Conservation (phyloP, 2,329 filamentous ascomycete species). For the Monosporascus sp. region DNA sequence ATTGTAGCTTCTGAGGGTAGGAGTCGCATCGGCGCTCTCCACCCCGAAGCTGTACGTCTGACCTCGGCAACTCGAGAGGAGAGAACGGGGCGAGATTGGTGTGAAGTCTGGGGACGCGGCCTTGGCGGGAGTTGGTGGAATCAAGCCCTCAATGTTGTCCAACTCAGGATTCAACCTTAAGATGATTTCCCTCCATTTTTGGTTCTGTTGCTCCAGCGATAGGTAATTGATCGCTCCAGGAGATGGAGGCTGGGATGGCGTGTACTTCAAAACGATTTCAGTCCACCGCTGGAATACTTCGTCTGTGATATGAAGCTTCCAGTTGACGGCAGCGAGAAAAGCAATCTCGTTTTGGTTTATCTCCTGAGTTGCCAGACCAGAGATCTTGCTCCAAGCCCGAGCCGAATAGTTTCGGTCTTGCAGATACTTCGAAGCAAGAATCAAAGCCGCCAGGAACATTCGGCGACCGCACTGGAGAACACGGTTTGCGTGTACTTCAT, state of each 20-base stretch:
- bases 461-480: conserved; percentile 92
- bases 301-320: conserved; percentile 91
- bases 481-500: conserved; percentile 65
- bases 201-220: conserved; percentile 39
- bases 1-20: conserved; percentile 35
- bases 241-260: conserved; percentile 57
- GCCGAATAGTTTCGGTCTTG: conserved; percentile 98
- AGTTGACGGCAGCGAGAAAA: conserved; percentile 84
- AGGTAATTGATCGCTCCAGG: conserved; percentile 40
- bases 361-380: conserved; percentile 84
- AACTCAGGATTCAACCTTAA: conserved; percentile 50
- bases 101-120: conserved; percentile 29
- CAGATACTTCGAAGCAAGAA: conserved; percentile 94
- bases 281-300: conserved; percentile 88
- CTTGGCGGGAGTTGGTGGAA: conserved; percentile 27
- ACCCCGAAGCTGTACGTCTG: conserved; percentile 25
- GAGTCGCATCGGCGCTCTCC: conserved; percentile 34
- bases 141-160: conserved; percentile 52
- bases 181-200: conserved; percentile 55
- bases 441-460: conserved; percentile 94
- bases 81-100: conserved; percentile 35
- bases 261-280: conserved; percentile 82
- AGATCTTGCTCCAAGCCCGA: conserved; percentile 98
- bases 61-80: conserved; percentile 38
- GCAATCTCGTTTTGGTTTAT: conserved; percentile 97